Evolutionary conservation across 2,329 filamentous ascomycete genomes (phyloP), one percentile per base, ranked within the genome.

Genomic region (Geosmithia flava): DNA sequence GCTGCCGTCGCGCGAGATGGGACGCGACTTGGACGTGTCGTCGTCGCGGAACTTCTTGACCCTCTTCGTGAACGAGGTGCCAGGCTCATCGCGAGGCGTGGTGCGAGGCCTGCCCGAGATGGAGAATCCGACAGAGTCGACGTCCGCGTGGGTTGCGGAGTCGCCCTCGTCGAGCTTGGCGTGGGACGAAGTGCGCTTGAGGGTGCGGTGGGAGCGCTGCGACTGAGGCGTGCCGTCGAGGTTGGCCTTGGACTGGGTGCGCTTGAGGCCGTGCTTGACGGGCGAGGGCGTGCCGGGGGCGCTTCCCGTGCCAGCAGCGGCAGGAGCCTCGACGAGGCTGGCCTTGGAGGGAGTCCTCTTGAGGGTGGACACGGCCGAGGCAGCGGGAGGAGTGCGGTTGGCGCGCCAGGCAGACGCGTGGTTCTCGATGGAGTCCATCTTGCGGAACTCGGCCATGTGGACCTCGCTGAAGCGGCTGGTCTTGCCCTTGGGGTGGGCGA

Each of bases 381-480:
- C 53, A 42, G 60, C 57, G 4, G 65, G 60, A 29, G 53, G 56
- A 2, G 63, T 64, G 8, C 74, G 72, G 51, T 77, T 72, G 20
- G 75, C 75, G 52, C 87, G 76, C 68, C 83, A 93, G 16, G 83
- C 78, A 11, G 90, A 95, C 8, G 88, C 75, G 61, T 96, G 90
- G 52, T 83, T 83, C 42, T 81, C 87, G 59, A 97, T 96, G 2
- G 90, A 96, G 62, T 95, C 89, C 91, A 97, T 96, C 72, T 95
- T 97, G 67, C 87, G 87, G 69, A 97, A 96, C 59, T 91, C 79
- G 46, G 83, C 81, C 78, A 87, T 85, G 62, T 97, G 91, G 39
- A 79, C 81, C 53, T 88, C 83, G 61, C 87, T 95, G 67, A 83
- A 97, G 44, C 91, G 83, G 45, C 81, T 71, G 46, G 80, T 76